Conservation (phyloP, 1,284 basidiomycete genomes). For the Trichosporon coremiiforme region DNA sequence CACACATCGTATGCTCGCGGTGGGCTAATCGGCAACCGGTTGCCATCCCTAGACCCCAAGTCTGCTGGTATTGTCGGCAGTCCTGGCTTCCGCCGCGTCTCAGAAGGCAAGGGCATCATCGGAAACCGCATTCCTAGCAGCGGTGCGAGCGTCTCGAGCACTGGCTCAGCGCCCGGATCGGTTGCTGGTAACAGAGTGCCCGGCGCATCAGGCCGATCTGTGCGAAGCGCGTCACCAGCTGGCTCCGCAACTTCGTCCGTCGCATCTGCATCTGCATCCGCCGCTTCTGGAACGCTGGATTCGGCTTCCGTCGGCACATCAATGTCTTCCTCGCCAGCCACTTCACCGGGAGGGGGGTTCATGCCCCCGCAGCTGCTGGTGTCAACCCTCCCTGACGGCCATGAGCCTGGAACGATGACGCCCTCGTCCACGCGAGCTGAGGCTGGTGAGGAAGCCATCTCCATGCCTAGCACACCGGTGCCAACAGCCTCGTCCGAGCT, state of each 20-base stretch:
- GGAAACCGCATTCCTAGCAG: conserved; percentile 51
- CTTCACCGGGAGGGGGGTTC: conserved; percentile 33
- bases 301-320: conserved; percentile 43
- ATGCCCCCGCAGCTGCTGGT: conserved; percentile 39
- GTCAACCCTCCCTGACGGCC: conserved; percentile 41
- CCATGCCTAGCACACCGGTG: conserved; percentile 47
- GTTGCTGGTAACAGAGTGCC: conserved; percentile 16
- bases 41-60: conserved; percentile 51
- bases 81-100: conserved; percentile 38
- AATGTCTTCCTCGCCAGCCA: conserved; percentile 38
- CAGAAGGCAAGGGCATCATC: conserved; percentile 46
- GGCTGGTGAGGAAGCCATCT: conserved; percentile 44
- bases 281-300: conserved; percentile 32
- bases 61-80: conserved; percentile 39
- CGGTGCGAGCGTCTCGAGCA: conserved; percentile 19
- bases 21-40: conserved; percentile 51
- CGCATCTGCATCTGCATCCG: conserved; percentile 21
- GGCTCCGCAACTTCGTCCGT: conserved; percentile 33
- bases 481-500: conserved; percentile 38
- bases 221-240: conserved; percentile 40
- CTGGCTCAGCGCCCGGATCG: conserved; percentile 18
- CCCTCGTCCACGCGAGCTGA: conserved; percentile 53
- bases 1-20: conserved; percentile 34
- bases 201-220: conserved; percentile 19
- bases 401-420: conserved; percentile 41